Evolutionary conservation across 2,329 filamentous ascomycete genomes (phyloP).

Genomic region (Penicillium nordicum): DNA sequence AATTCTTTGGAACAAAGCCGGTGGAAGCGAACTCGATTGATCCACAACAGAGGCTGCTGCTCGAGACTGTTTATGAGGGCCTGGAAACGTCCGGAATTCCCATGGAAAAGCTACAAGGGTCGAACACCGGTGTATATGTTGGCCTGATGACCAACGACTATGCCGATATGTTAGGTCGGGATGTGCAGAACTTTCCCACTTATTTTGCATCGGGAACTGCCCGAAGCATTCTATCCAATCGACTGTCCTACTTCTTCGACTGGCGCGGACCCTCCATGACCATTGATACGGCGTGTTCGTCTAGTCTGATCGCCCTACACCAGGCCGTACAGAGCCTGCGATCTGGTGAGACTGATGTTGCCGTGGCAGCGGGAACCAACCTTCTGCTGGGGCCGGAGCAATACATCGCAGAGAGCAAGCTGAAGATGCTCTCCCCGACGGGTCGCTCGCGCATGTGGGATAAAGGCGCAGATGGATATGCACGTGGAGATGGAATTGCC

Average conservation of each 20-base stretch:
- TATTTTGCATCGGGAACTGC: constrained; percentile 35
- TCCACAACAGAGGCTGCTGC: constrained; percentile 26
- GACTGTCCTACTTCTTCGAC: constrained; percentile 39
- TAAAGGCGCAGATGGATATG: constrained; percentile 48
- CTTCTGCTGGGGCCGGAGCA: constrained; percentile 30
- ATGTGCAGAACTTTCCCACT: constrained; percentile 23
- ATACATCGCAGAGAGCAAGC: constrained; percentile 32
- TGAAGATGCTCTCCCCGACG: constrained; percentile 50
- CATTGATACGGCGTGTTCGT: constrained; percentile 49
- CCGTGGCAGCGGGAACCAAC: constrained; percentile 25
- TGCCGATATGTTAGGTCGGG: constrained; percentile 20
- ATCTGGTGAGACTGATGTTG: constrained; percentile 26
- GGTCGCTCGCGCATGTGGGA: constrained; percentile 52
- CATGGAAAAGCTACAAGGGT: constrained; percentile 25
- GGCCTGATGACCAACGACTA: constrained; percentile 31
- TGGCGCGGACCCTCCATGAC: constrained; percentile 41
- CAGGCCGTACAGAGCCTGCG: constrained; percentile 32
- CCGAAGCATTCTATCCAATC: constrained; percentile 40
- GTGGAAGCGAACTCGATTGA: constrained; percentile 32
- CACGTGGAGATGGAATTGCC: constrained; percentile 52
- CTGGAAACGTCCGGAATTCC: constrained; percentile 24
- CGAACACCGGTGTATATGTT: constrained; percentile 25
- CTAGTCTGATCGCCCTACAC: constrained; percentile 39
- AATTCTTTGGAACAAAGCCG: constrained; percentile 28
- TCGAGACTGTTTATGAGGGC: constrained; percentile 28